Evolutionary conservation across 331 rosid species (phyloP).

Genomic region (Malus hybrid): DNA sequence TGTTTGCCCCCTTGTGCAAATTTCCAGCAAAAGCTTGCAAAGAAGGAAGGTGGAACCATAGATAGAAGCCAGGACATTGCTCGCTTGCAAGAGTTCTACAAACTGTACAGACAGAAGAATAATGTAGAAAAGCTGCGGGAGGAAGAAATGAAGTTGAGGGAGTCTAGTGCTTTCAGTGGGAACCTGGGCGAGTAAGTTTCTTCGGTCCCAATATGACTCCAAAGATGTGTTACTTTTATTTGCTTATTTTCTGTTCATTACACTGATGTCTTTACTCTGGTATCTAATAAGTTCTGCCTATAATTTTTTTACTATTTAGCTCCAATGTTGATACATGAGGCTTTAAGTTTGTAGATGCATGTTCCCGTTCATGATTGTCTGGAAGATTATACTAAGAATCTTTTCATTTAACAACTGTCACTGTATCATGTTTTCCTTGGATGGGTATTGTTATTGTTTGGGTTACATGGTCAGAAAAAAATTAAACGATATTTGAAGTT

Average conservation of each 20-base stretch:
- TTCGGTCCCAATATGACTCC: background rate
- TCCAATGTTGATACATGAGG: background rate
- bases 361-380: background rate
- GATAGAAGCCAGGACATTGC: conserved; percentile 84
- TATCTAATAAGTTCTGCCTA: background rate
- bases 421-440: background rate
- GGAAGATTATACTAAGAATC: background rate
- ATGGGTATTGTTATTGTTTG: background rate
- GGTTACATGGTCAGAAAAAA: background rate
- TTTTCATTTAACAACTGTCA: background rate
- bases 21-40: conserved; percentile 89
- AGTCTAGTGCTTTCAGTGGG: conserved; percentile 79
- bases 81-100: conserved; percentile 83
- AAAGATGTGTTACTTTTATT: background rate
- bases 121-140: conserved; percentile 68
- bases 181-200: conserved; percentile 84
- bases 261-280: background rate
- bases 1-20: conserved; percentile 14
- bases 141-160: conserved; percentile 79
- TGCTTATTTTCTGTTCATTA: background rate
- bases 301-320: background rate
- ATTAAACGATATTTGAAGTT: background rate
- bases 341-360: background rate
- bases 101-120: conserved; percentile 60
- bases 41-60: conserved; percentile 66